A percentile compares a stretch with the other conserved stretches of the same genome.
These are phyloP conservation scores for Astragalus membranaceus DNA, from an alignment of 306 rosid genomes.

Conservation along the genomic window DNA sequence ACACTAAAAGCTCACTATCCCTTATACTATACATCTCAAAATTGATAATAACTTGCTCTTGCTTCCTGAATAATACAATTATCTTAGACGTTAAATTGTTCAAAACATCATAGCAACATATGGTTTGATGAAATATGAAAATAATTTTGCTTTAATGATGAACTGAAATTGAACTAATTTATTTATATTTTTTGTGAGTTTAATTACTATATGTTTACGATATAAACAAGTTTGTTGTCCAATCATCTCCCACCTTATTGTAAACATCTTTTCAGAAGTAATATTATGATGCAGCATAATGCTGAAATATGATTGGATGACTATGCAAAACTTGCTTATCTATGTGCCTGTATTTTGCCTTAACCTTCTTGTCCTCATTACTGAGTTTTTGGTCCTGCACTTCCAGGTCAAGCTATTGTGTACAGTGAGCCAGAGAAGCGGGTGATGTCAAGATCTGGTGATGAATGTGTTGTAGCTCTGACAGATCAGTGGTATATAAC, in stretches of 20 bases:
- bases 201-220: too few species aligned
- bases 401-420: conserved; percentile 54
- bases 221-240: too few species aligned
- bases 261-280: too few species aligned
- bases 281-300: too few species aligned
- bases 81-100: background rate
- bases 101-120: background rate
- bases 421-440: conserved; percentile 91
- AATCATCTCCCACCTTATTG: too few species aligned
- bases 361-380: background rate
- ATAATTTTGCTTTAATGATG: background rate
- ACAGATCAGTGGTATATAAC: conserved; percentile 96
- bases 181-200: background rate
- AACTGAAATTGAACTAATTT: background rate
- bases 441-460: conserved; percentile 83
- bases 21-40: background rate
- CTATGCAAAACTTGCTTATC: too few species aligned
- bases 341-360: background rate
- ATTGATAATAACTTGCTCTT: background rate
- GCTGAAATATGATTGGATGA: too few species aligned
- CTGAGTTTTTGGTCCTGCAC: background rate
- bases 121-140: background rate
- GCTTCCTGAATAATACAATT: background rate
- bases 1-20: background rate
- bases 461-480: conserved; percentile 91